phyloP scores from a whole-genome alignment of 2,329 filamentous ascomycete genomes.

The Sporothrix pallida region DNA sequence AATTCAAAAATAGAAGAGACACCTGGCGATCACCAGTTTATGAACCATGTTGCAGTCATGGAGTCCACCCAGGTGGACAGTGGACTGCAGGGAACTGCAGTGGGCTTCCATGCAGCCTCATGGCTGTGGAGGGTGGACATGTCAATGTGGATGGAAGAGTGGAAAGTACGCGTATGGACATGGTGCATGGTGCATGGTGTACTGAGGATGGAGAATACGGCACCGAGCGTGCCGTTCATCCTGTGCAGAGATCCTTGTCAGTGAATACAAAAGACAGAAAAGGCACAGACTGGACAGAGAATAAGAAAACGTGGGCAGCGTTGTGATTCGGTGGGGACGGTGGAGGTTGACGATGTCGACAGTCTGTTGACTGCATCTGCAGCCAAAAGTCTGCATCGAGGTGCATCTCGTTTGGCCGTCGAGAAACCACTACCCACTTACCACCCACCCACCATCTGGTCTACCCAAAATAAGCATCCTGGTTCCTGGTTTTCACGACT shows the following conservation, averaged over 20 bases:
- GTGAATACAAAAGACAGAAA: background rate
- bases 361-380: background rate
- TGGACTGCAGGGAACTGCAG: background rate
- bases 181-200: background rate
- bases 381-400: background rate
- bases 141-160: background rate
- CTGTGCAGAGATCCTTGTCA: background rate
- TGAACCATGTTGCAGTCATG: background rate
- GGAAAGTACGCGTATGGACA: background rate
- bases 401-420: background rate
- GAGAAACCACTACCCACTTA: background rate
- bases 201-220: background rate
- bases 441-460: background rate
- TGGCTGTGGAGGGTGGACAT: background rate
- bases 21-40: background rate
- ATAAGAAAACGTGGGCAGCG: constrained; percentile 26
- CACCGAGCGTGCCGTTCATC: constrained; percentile 9
- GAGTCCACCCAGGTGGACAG: background rate
- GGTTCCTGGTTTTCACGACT: background rate
- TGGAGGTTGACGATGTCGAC: background rate
- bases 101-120: background rate
- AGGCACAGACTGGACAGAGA: background rate
- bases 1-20: background rate
- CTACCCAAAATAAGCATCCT: background rate
- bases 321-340: constrained; percentile 22